Evolutionary conservation across 179 eudicot species (phyloP).

Genomic region (Beta macrorhiza): DNA sequence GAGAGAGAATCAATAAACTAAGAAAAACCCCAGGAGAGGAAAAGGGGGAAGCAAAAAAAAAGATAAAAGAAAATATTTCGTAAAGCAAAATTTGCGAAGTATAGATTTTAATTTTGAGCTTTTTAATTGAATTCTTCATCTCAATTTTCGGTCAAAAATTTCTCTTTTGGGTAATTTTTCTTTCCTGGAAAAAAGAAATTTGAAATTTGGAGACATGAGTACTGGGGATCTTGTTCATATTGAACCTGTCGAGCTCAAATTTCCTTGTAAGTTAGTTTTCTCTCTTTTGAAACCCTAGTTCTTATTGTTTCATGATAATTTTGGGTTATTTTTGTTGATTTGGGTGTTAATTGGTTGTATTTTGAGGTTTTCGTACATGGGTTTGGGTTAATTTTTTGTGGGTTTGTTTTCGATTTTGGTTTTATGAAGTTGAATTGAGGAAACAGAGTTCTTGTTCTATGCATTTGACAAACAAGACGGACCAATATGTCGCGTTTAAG

Average conservation of each 20-base stretch:
- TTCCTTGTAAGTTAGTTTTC: conserved; percentile 51
- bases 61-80: neutral
- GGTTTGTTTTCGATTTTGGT: conserved; percentile 28
- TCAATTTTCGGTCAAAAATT: conserved; percentile 1
- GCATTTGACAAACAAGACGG: conserved; percentile 66
- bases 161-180: neutral
- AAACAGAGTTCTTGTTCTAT: conserved; percentile 79
- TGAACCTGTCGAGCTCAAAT: conserved; percentile 79
- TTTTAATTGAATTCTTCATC: conserved; percentile 5
- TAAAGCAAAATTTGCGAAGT: neutral
- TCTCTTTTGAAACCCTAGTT: conserved; percentile 7
- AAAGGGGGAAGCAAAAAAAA: neutral
- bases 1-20: conserved; percentile 5
- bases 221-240: conserved; percentile 70
- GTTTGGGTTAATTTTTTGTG: conserved; percentile 25
- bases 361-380: conserved; percentile 14
- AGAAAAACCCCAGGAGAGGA: neutral
- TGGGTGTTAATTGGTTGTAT: conserved; percentile 6
- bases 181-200: conserved; percentile 7
- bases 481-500: conserved; percentile 73
- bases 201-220: conserved; percentile 43
- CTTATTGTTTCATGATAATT: conserved; percentile 9
- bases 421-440: conserved; percentile 64
- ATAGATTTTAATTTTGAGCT: neutral
- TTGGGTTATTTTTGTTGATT: neutral